phyloP scores from a whole-genome alignment of 2,329 filamentous ascomycete genomes.

The Periconia digitata region DNA sequence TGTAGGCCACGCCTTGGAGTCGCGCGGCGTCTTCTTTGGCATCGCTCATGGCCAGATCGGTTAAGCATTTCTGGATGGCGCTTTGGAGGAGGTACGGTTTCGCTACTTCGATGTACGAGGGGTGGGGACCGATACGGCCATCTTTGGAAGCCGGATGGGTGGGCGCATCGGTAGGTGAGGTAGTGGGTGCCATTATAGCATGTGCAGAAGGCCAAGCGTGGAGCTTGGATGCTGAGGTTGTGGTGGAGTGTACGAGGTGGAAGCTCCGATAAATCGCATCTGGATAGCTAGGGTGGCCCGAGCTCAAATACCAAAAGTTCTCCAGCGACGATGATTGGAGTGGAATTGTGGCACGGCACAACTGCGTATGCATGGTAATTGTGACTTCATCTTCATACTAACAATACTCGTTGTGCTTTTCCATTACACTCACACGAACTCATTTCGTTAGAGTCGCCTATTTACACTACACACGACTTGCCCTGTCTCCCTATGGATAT shows the following conservation, averaged over 20 bases:
- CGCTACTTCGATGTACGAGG: slow-evolving; percentile 65
- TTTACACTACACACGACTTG: slow-evolving; percentile 2
- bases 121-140: slow-evolving; percentile 55
- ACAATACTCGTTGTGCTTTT: no score
- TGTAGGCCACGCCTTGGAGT: slow-evolving; percentile 83
- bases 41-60: slow-evolving; percentile 69
- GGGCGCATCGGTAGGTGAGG: slow-evolving; percentile 17
- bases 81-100: slow-evolving; percentile 82
- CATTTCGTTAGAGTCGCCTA: not conserved
- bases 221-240: not conserved
- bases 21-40: slow-evolving; percentile 79
- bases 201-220: not conserved
- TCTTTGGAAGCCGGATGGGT: slow-evolving; percentile 13
- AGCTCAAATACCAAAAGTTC: slow-evolving; percentile 13
- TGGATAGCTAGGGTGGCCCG: slow-evolving; percentile 20
- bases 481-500: slow-evolving; percentile 3
- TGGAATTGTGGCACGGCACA: not conserved
- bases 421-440: slow-evolving; percentile 13
- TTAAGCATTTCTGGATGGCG: slow-evolving; percentile 72
- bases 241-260: not conserved
- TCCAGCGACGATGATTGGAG: no score
- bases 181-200: slow-evolving; percentile 32
- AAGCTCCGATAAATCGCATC: not conserved
- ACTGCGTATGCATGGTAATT: not conserved
- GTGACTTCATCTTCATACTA: slow-evolving; percentile 4